Evolutionary conservation across 140 eudicot species (phyloP).

Genomic region (Flaveria floridana): DNA sequence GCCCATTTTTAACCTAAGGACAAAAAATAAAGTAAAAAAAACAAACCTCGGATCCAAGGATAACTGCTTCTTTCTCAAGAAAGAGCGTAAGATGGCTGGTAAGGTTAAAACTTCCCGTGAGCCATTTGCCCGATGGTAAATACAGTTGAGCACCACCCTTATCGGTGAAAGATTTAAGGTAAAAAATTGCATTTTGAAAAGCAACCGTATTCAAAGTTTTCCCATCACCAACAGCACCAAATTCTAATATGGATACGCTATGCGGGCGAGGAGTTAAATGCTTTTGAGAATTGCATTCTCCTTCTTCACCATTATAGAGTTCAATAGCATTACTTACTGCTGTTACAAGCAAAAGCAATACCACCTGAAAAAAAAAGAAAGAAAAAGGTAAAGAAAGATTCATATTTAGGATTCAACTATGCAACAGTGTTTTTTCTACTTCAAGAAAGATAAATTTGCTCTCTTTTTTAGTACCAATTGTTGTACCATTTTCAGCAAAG

Average conservation of each 20-base stretch:
- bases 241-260: constrained; percentile 83
- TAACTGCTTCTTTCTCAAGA: constrained; percentile 76
- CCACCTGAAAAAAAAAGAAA: constrained; percentile 59
- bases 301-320: constrained; percentile 37
- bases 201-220: constrained; percentile 81
- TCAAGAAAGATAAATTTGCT: constrained; percentile 16
- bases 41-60: constrained; percentile 84
- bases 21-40: constrained; percentile 14
- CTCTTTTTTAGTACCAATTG: constrained; percentile 31
- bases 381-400: constrained; percentile 46
- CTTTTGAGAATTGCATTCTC: constrained; percentile 57
- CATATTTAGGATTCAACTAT: constrained; percentile 40
- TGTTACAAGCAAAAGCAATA: constrained; percentile 60
- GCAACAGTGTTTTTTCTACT: constrained; percentile 21
- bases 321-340: constrained; percentile 45
- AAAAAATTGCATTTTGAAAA: constrained; percentile 96
- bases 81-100: constrained; percentile 95
- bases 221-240: constrained; percentile 98
- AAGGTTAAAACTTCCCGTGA: constrained; percentile 79
- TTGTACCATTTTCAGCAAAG: constrained; percentile 33
- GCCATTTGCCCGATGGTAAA: constrained; percentile 92
- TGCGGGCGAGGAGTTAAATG: constrained; percentile 83
- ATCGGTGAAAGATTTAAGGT: constrained; percentile 86
- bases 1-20: background rate
- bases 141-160: constrained; percentile 96